Evolutionary conservation across 139 green algal genomes (phyloP).

Genomic region (Chlamydomonas sp.): DNA sequence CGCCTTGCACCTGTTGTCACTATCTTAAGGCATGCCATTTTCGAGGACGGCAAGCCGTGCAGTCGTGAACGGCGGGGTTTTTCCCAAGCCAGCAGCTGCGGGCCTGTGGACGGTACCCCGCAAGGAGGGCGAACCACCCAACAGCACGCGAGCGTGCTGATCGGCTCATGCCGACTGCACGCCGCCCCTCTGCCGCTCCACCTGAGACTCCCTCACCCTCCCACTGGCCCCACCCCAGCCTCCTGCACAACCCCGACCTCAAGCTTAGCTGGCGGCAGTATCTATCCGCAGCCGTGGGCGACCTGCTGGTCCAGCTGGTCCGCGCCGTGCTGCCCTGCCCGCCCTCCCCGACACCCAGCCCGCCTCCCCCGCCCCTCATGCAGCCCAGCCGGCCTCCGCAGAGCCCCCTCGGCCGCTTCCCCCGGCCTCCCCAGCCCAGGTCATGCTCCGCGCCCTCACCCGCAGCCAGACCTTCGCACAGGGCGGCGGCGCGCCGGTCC

Average conservation of each 20-base stretch:
- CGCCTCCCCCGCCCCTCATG: not conserved
- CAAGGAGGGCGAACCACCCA: too few relatives aligned
- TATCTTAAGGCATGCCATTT: too few relatives aligned
- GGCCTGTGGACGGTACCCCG: too few relatives aligned
- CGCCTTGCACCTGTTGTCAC: too few relatives aligned
- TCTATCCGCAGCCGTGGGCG: not conserved
- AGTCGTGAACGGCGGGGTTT: too few relatives aligned
- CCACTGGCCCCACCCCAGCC: not conserved
- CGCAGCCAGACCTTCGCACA: constrained; percentile 10
- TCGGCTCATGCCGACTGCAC: not conserved
- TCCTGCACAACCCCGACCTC: not conserved
- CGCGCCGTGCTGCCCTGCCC: constrained; percentile 4
- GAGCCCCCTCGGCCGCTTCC: not conserved
- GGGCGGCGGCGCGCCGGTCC: constrained; percentile 13
- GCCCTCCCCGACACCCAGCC: not conserved
- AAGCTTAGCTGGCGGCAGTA: constrained; percentile 3
- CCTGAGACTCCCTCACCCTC: too few relatives aligned
- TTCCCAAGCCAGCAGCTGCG: too few relatives aligned
- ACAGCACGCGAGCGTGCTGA: too few relatives aligned
- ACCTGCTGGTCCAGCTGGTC: constrained; percentile 1
- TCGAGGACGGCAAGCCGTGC: too few relatives aligned
- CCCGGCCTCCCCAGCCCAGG: not conserved
- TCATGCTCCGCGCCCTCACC: constrained; percentile 14
- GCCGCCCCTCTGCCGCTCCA: too few relatives aligned
- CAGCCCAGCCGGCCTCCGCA: too few relatives aligned